Conservation (phyloP, 73 alveolate genomes). For the Loxodes magnus region DNA sequence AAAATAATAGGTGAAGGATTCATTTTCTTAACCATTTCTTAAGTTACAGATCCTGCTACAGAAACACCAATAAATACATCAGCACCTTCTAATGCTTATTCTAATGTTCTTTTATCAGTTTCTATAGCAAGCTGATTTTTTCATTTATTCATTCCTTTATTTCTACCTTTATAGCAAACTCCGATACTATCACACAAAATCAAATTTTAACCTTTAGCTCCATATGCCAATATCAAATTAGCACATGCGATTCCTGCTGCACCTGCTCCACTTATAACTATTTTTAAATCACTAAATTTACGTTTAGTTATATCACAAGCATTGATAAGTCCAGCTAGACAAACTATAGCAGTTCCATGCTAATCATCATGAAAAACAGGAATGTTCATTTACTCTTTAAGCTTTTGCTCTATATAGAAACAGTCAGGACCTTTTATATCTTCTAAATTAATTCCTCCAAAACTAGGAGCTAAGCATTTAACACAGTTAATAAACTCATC, state of each 20-base stretch:
- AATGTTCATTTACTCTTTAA: conserved; percentile 39
- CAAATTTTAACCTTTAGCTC: conserved; percentile 45
- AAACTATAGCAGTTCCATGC: conserved; percentile 80
- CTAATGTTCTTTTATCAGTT: conserved; percentile 51
- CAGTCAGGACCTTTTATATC: conserved; percentile 75
- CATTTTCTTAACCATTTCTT: conserved; percentile 52
- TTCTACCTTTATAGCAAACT: conserved; percentile 70
- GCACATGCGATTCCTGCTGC: conserved; percentile 88
- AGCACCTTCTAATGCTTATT: conserved; percentile 58
- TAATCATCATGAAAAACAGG: conserved; percentile 79
- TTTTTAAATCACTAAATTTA: conserved; percentile 40
- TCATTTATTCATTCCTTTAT: conserved; percentile 60
- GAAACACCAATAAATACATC: conserved; percentile 76
- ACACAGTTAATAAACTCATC: conserved; percentile 41
- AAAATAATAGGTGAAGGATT: conserved; percentile 58
- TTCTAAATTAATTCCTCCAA: conserved; percentile 68
- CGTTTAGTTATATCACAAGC: conserved; percentile 38
- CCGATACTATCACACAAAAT: conserved; percentile 74
- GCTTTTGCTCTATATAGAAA: conserved; percentile 56
- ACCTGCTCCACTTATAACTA: conserved; percentile 83
- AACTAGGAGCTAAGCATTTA: conserved; percentile 47
- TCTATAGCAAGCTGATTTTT: conserved; percentile 53
- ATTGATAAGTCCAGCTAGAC: conserved; percentile 63
- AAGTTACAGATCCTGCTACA: conserved; percentile 46
- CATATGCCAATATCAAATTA: conserved; percentile 47